These are phyloP conservation scores for Carallia pectinifolia DNA, from an alignment of 345 rosid genomes.

Conservation along the genomic window DNA sequence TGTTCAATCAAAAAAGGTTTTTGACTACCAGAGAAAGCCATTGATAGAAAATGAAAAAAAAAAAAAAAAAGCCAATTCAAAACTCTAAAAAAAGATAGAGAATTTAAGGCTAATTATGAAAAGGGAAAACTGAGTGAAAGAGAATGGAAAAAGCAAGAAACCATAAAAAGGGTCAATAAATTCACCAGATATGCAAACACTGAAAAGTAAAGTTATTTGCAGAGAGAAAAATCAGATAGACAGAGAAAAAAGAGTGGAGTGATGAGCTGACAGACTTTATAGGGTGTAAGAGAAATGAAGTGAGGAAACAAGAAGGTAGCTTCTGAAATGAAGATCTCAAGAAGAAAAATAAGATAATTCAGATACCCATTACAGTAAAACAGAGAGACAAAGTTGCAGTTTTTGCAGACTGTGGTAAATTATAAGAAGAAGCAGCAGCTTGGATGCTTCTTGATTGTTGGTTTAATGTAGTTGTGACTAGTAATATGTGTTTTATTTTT, in stretches of 20 bases:
- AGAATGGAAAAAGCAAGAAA: not conserved
- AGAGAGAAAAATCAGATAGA: not conserved
- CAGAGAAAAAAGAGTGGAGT: not conserved
- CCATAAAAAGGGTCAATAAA: not conserved
- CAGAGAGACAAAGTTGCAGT: conserved; percentile 1
- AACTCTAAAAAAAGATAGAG: no score
- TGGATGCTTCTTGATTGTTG: conserved; percentile 21
- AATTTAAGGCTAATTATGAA: no score
- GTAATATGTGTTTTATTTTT: not conserved
- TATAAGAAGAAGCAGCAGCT: conserved; percentile 21
- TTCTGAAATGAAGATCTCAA: conserved; percentile 25
- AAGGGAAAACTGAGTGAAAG: not conserved
- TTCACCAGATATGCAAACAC: not conserved
- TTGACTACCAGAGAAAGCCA: conserved; percentile 26
- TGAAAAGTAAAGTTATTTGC: not conserved
- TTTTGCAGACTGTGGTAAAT: not conserved
- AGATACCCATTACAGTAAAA: no score
- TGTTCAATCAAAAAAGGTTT: conserved; percentile 13
- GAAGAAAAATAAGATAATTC: not conserved
- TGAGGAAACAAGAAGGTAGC: conserved; percentile 4
- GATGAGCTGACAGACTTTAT: not conserved
- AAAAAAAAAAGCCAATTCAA: not conserved
- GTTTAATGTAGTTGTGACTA: no score
- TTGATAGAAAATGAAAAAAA: not conserved
- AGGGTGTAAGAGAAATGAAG: no score